A percentile compares a stretch with the other conserved stretches of the same genome.
These are phyloP conservation scores for Tolypocladium album DNA, from an alignment of 2,329 filamentous ascomycete species.

Conservation along the genomic window DNA sequence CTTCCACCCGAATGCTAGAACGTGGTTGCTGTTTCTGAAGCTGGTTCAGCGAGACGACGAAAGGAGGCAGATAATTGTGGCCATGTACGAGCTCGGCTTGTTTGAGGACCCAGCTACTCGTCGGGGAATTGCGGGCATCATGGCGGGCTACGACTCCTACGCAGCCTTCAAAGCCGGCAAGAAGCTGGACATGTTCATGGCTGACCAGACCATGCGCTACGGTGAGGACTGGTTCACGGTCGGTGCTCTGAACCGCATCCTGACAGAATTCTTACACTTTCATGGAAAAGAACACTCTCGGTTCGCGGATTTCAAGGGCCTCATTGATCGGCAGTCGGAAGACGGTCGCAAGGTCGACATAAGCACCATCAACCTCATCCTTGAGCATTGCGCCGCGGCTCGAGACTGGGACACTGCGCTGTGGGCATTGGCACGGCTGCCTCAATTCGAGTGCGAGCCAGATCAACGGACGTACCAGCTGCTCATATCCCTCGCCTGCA, in stretches of 20 bases:
- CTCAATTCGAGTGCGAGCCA: constrained; percentile 11
- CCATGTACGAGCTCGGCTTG: constrained; percentile 34
- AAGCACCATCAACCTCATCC: constrained; percentile 26
- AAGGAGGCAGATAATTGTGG: constrained; percentile 31
- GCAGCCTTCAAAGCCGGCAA: constrained; percentile 25
- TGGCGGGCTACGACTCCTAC: constrained; percentile 33
- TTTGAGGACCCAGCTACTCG: constrained; percentile 25
- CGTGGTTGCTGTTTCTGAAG: constrained; percentile 38
- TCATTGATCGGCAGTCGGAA: constrained; percentile 14
- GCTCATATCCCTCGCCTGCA: constrained; percentile 26
- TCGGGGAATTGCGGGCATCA: constrained; percentile 26
- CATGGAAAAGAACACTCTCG: constrained; percentile 13
- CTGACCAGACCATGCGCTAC: constrained; percentile 30
- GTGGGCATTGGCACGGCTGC: constrained; percentile 16
- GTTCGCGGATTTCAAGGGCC: constrained; percentile 14
- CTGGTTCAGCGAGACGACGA: constrained; percentile 49
- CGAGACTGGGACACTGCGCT: constrained; percentile 20
- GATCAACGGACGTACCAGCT: constrained; percentile 22
- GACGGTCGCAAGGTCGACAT: constrained; percentile 14
- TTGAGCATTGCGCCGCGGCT: constrained; percentile 17
- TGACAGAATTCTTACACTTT: constrained; percentile 32
- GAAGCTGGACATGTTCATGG: constrained; percentile 25
- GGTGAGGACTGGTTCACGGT: constrained; percentile 33
- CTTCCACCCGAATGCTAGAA: constrained; percentile 29
- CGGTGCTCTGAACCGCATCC: constrained; percentile 23